phyloP scores from a whole-genome alignment of 345 rosid genomes.

The Pistacia integerrima region DNA sequence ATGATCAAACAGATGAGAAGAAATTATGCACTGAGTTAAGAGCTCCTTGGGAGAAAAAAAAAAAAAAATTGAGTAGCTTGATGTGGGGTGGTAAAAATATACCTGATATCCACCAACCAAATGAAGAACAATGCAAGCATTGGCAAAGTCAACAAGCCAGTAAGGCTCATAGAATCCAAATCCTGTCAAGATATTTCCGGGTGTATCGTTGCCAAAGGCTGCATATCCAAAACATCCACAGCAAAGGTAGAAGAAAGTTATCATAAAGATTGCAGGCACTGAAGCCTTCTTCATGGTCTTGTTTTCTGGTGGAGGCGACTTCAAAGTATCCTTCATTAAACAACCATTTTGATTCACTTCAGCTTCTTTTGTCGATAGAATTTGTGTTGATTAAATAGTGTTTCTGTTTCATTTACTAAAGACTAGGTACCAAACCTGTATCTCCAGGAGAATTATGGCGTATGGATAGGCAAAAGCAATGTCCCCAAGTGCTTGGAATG shows the following conservation, averaged over 20 bases:
- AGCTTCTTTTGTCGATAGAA: background rate
- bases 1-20: background rate
- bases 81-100: background rate
- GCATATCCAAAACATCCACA: conserved; percentile 52
- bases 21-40: background rate
- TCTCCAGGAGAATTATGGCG: conserved; percentile 57
- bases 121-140: conserved; percentile 48
- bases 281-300: conserved; percentile 51
- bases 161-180: conserved; percentile 48
- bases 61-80: background rate
- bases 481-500: conserved; percentile 62
- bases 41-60: too few relatives aligned
- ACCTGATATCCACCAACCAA: conserved; percentile 65
- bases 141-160: conserved; percentile 52
- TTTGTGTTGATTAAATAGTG: background rate
- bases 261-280: conserved; percentile 27
- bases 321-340: conserved; percentile 39
- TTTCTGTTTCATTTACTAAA: background rate
- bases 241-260: conserved; percentile 44
- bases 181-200: conserved; percentile 46
- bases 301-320: conserved; percentile 50
- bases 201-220: conserved; percentile 41
- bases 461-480: conserved; percentile 70
- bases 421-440: conserved; percentile 44
- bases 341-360: background rate